These are phyloP conservation scores for Dryas drummondii DNA, from an alignment of 306 rosid genomes.

Conservation along the genomic window DNA sequence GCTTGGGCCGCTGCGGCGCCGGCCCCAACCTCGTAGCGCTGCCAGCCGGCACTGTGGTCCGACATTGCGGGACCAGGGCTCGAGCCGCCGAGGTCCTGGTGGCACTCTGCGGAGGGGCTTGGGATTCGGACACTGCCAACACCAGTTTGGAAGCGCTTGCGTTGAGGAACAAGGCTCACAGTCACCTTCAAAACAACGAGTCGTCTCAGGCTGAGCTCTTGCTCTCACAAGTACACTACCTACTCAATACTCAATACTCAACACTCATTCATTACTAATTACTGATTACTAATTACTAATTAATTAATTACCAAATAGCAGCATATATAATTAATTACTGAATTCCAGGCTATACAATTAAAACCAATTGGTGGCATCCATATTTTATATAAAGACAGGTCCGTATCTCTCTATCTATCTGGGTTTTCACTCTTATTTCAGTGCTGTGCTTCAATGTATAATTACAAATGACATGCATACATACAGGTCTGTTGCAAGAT, in stretches of 20 bases:
- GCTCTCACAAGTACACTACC: conserved; percentile 56
- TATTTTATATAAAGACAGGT: conserved; percentile 68
- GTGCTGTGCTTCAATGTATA: background rate
- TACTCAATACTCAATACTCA: too few species aligned
- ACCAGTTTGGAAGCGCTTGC: conserved; percentile 78
- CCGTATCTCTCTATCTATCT: background rate
- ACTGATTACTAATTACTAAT: background rate
- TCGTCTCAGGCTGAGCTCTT: conserved; percentile 62
- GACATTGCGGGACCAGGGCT: conserved; percentile 68
- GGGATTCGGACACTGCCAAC: conserved; percentile 22
- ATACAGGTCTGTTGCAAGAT: conserved; percentile 68
- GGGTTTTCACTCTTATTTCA: background rate
- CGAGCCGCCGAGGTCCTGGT: conserved; percentile 57
- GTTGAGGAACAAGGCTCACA: conserved; percentile 62
- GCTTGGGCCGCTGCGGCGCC: conserved; percentile 72
- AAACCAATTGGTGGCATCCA: conserved; percentile 76
- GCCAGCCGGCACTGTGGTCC: conserved; percentile 49
- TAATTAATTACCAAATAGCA: background rate
- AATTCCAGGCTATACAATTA: conserved; percentile 69
- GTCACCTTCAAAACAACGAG: conserved; percentile 39
- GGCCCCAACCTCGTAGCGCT: conserved; percentile 77
- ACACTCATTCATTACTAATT: background rate
- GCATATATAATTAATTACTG: background rate
- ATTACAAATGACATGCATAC: background rate
- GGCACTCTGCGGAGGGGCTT: conserved; percentile 20